Conservation (phyloP, 176 grass and related monocot genomes). For the Typha latifolia region DNA sequence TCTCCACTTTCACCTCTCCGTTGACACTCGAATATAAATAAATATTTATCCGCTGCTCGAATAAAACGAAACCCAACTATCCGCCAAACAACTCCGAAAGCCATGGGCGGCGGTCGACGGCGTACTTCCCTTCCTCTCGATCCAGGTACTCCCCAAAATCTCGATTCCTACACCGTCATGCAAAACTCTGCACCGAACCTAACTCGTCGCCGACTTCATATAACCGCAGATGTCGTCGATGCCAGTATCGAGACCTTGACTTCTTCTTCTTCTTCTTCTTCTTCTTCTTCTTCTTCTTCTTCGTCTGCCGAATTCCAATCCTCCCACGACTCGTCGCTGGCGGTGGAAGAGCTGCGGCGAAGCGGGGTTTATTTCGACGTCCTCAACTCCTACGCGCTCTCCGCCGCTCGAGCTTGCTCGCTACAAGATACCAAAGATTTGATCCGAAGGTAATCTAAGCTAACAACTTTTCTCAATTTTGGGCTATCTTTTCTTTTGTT, state of each 20-base stretch:
- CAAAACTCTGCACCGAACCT: too few species aligned
- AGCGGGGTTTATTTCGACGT: not conserved
- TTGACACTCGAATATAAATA: too few species aligned
- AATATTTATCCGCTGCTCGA: too few species aligned
- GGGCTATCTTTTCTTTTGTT: not conserved
- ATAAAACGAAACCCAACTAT: not conserved
- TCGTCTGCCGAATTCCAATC: not conserved
- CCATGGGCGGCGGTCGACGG: not conserved
- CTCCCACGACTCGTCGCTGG: not conserved
- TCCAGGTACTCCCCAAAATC: not conserved
- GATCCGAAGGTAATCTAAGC: conserved; percentile 33
- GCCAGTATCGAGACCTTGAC: not conserved
- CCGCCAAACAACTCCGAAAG: not conserved
- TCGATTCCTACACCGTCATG: too few species aligned
- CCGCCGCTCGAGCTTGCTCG: not conserved
- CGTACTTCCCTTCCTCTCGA: not conserved
- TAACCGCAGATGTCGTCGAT: not conserved
- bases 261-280: not conserved
- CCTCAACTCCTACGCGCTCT: not conserved
- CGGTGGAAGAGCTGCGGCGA: not conserved
- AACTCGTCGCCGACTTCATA: not conserved
- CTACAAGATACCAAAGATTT: conserved; percentile 38
- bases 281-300: not conserved
- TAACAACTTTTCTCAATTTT: not conserved
- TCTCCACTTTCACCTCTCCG: too few species aligned